Evolutionary conservation across 2,329 filamentous ascomycete genomes (phyloP), one percentile per base, ranked within the genome.

Genomic region (Myriosclerotinia curreyana): DNA sequence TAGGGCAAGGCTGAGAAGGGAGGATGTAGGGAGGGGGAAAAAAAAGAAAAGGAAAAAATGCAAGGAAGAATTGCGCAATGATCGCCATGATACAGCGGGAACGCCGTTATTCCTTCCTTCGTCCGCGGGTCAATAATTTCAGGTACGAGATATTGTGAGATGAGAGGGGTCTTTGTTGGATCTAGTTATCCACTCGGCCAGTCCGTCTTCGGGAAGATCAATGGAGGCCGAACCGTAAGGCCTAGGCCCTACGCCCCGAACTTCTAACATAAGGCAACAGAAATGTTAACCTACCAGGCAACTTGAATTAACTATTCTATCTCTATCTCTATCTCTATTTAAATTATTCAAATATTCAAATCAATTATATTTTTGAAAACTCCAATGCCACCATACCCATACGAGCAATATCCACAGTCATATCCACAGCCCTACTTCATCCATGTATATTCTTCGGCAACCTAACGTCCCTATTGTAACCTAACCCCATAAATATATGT

Each of bases 41-140:
- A 22, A 36, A 48, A 15, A 17, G 31, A 28, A 9, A 9, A 36
- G 40, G 40, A 34, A 55, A 56, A 56, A 56, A 31, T 44, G 17
- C n/a, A 56, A 56, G 54, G 54, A 59, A 59, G 42, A 59, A 59
- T 48, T 59, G 55, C 42, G 55, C 55, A 59, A 59, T 59, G 55
- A 48, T 59, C 54, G 20, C 20, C 17, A 12, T 22, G 40, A 36
- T 15, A 36, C 17, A 42, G 53, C 53, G 53, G 53, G 38, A 42
- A 42, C 5, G 28, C 54, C 54, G 40, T 58, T 58, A 44, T 34
- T 46, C 25, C 40, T 55, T 28, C 20, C 20, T 36, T 58, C 28
- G 28, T 46, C 20, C 40, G 40, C 46, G 49, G 17, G 40, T 38
- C 31, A 20, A 25, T 49, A n/a, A n/a, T n/a, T n/a, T 15, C 40